Evolutionary conservation across 2,329 filamentous ascomycete genomes (phyloP).

Genomic region (Cryphonectria radicalis): DNA sequence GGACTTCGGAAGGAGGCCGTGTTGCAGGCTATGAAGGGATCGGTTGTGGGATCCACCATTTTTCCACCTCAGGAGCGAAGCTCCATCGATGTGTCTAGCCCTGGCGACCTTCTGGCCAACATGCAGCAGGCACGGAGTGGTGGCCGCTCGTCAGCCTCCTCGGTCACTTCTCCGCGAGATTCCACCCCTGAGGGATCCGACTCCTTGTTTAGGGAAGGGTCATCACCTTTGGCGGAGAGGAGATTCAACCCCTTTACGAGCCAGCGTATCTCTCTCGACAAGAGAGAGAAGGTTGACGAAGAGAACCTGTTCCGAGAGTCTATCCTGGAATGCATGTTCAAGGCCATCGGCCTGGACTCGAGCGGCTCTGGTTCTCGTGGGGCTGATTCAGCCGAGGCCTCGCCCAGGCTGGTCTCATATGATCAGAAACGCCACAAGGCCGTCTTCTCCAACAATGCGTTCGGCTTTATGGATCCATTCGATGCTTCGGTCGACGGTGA

Average conservation of each 20-base stretch:
- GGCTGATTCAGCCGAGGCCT: slow-evolving; percentile 78
- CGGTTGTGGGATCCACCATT: slow-evolving; percentile 47
- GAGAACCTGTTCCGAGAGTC: slow-evolving; percentile 87
- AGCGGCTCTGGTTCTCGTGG: slow-evolving; percentile 68
- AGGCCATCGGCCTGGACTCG: slow-evolving; percentile 81
- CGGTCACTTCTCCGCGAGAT: slow-evolving; percentile 37
- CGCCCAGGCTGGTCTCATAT: slow-evolving; percentile 81
- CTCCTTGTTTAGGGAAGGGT: slow-evolving; percentile 41
- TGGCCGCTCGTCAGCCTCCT: slow-evolving; percentile 45
- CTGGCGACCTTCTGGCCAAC: slow-evolving; percentile 81
- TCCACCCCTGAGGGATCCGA: slow-evolving; percentile 35
- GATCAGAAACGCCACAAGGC: slow-evolving; percentile 82
- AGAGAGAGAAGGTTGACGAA: slow-evolving; percentile 83
- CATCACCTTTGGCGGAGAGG: slow-evolving; percentile 54
- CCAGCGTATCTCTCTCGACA: slow-evolving; percentile 61
- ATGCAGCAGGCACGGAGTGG: slow-evolving; percentile 70
- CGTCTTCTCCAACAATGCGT: slow-evolving; percentile 79
- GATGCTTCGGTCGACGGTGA: slow-evolving; percentile 81
- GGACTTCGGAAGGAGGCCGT: slow-evolving; percentile 79
- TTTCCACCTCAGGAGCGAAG: slow-evolving; percentile 46
- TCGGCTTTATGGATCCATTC: slow-evolving; percentile 87
- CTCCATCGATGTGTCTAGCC: slow-evolving; percentile 59
- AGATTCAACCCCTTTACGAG: slow-evolving; percentile 62
- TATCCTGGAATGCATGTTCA: slow-evolving; percentile 94
- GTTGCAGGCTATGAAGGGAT: slow-evolving; percentile 66